Conservation (phyloP, 2,329 filamentous ascomycete genomes). For the Colletotrichum chlorophyti region DNA sequence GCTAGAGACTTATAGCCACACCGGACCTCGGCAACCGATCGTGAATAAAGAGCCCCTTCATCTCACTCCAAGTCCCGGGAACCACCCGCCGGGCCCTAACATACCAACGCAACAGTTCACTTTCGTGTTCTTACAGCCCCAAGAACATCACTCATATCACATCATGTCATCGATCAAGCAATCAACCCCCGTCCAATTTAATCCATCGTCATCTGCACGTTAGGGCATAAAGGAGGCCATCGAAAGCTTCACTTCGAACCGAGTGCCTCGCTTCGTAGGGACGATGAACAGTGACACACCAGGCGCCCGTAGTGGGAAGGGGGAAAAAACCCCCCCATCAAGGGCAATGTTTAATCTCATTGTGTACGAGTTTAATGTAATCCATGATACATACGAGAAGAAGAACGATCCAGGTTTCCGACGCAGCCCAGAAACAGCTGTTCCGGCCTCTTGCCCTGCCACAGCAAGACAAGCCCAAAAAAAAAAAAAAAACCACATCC, state of each 20-base stretch:
- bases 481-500: neutral
- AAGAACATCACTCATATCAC: neutral
- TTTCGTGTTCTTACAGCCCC: neutral
- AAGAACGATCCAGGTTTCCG: too few species aligned
- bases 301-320: slow-evolving; percentile 71
- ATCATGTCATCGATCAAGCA: too few species aligned
- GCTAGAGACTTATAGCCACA: too few species aligned
- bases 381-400: neutral
- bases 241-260: slow-evolving; percentile 73
- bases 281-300: slow-evolving; percentile 67
- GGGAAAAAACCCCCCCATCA: slow-evolving; percentile 42
- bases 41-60: slow-evolving; percentile 6
- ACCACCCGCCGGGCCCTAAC: too few species aligned
- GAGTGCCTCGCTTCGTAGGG: slow-evolving; percentile 66
- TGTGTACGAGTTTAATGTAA: neutral
- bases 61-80: too few species aligned
- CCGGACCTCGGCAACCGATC: slow-evolving; percentile 20
- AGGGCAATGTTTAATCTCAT: slow-evolving; percentile 32
- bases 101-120: too few species aligned
- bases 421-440: too few species aligned
- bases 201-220: too few species aligned
- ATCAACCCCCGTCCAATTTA: too few species aligned
- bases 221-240: slow-evolving; percentile 73
- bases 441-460: too few species aligned
- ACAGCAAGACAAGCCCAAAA: too few species aligned